Evolutionary conservation across 73 alveolate species (phyloP).

Genomic region (Symbiodinium natans): DNA sequence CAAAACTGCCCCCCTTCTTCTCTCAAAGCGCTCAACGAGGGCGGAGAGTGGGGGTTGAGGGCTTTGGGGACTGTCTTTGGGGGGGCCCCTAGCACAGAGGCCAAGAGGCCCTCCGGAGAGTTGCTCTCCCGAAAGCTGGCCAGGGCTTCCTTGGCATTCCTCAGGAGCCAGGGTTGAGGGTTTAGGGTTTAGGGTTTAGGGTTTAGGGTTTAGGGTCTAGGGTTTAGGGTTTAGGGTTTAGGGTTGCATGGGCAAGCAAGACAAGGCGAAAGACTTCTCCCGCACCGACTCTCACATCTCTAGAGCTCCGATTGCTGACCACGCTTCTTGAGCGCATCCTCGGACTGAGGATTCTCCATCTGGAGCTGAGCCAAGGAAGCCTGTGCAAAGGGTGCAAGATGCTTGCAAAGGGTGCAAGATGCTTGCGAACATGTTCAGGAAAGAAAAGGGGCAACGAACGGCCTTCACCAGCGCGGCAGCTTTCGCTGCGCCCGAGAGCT

Average conservation of each 20-base stretch:
- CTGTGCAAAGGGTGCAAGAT: background rate
- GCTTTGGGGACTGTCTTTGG: too few species aligned
- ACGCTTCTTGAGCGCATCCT: slow-evolving; percentile 4
- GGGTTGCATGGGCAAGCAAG: background rate
- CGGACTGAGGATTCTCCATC: slow-evolving; percentile 85
- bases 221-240: background rate
- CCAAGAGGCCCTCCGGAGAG: slow-evolving; percentile 22
- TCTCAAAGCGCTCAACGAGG: too few species aligned
- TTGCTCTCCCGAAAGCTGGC: slow-evolving; percentile 71
- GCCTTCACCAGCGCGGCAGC: slow-evolving; percentile 87
- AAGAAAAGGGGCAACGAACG: too few species aligned
- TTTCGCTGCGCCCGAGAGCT: slow-evolving; percentile 31
- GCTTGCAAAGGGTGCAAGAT: background rate
- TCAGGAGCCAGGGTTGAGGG: too few species aligned
- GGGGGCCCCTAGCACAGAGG: too few species aligned
- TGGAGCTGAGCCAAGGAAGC: slow-evolving; percentile 65
- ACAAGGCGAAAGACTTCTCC: background rate
- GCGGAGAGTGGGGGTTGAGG: too few species aligned
- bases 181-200: too few species aligned
- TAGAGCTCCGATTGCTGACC: background rate
- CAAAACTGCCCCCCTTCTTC: too few species aligned
- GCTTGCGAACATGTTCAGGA: too few species aligned
- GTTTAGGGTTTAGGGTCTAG: too few species aligned
- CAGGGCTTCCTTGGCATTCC: slow-evolving; percentile 27
- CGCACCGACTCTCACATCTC: background rate